These are phyloP conservation scores for Trichomonascus vanleenenianus DNA, from an alignment of 805 yeast genomes.

Conservation along the genomic window DNA sequence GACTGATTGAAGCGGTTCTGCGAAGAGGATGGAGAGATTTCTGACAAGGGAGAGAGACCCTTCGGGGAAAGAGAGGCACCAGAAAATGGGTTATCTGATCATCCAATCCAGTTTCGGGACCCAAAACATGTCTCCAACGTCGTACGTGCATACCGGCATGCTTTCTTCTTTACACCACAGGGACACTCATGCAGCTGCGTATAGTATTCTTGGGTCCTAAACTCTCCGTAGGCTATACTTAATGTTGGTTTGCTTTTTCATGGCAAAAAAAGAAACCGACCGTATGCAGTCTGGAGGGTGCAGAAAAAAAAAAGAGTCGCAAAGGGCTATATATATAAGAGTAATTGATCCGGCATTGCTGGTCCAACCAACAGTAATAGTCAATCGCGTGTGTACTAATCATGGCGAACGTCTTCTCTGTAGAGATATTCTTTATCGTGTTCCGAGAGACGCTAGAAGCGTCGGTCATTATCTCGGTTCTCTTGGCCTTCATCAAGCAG, in stretches of 20 bases:
- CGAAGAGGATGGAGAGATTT: too few species aligned
- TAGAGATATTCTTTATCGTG: constrained; percentile 73
- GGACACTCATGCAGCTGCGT: neutral
- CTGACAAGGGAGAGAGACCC: too few species aligned
- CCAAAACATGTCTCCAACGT: too few species aligned
- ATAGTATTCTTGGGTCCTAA: neutral
- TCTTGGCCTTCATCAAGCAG: constrained; percentile 86
- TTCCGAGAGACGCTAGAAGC: constrained; percentile 95
- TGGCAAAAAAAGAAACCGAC: neutral
- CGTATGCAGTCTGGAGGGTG: too few species aligned
- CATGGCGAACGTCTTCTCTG: constrained; percentile 45
- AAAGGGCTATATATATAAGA: neutral
- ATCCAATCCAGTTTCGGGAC: too few species aligned
- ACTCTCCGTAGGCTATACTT: neutral
- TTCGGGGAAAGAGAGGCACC: too few species aligned
- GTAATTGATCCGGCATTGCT: neutral
- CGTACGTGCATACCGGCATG: too few species aligned
- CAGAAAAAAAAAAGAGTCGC: neutral
- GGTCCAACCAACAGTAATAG: neutral
- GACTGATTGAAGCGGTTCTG: too few species aligned
- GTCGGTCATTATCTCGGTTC: constrained; percentile 79
- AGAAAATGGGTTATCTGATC: too few species aligned
- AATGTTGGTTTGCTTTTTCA: neutral
- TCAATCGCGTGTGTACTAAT: neutral
- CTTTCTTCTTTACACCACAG: too few species aligned